Conservation (phyloP, 192 early-diverging fungal genomes). For the Geranomyces michiganensis region DNA sequence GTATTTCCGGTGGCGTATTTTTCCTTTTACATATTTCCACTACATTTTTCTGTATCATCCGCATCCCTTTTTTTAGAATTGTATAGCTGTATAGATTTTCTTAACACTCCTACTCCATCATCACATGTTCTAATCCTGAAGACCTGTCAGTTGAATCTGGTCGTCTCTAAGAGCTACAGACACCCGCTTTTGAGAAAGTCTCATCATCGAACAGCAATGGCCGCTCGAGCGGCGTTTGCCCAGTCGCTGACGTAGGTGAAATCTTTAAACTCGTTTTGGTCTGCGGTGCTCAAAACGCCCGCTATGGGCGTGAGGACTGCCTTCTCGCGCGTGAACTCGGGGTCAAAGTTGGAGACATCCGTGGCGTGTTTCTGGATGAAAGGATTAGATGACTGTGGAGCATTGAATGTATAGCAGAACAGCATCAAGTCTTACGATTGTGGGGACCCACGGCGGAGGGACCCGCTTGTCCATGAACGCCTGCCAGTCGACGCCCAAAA, state of each 20-base stretch:
- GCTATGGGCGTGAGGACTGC: constrained; percentile 91
- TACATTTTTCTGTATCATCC: no score
- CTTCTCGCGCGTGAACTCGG: constrained; percentile 90
- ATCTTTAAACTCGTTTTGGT: constrained; percentile 89
- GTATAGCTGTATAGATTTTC: no score
- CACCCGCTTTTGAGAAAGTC: no score
- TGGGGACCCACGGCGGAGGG: constrained; percentile 86
- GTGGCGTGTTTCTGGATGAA: constrained; percentile 54
- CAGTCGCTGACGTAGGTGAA: constrained; percentile 94
- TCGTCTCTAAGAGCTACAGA: no score
- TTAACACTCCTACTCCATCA: no score
- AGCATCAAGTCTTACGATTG: constrained; percentile 83
- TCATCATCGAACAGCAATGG: no score
- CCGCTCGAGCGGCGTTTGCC: constrained; percentile 47
- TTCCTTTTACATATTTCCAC: no score
- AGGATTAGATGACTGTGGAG: neutral
- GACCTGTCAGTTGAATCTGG: no score
- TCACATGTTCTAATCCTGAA: no score
- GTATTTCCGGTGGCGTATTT: no score
- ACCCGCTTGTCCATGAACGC: constrained; percentile 85
- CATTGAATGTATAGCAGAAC: neutral
- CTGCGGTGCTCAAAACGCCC: constrained; percentile 66
- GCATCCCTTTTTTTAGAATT: no score
- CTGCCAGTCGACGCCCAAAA: constrained; percentile 93
- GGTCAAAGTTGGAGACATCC: constrained; percentile 98